These are phyloP conservation scores for Falciphora oryzae DNA, from an alignment of 2,329 filamentous ascomycete genomes.

Conservation along the genomic window DNA sequence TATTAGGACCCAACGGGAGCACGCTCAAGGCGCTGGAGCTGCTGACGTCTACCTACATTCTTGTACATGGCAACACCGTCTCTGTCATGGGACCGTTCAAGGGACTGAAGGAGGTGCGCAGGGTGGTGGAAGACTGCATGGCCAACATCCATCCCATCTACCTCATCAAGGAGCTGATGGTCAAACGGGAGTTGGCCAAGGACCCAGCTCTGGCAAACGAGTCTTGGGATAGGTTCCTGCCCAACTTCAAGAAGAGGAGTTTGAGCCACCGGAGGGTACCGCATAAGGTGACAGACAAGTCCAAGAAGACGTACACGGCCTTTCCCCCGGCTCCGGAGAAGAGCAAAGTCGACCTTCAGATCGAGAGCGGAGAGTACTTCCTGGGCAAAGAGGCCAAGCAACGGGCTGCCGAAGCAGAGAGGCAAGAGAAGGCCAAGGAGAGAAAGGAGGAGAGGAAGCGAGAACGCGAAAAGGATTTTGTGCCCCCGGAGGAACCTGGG, in stretches of 20 bases:
- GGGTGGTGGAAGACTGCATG: slow-evolving; percentile 94
- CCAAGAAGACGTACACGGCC: slow-evolving; percentile 90
- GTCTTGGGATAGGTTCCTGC: slow-evolving; percentile 93
- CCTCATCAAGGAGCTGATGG: slow-evolving; percentile 67
- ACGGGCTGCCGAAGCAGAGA: slow-evolving; percentile 69
- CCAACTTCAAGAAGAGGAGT: slow-evolving; percentile 93
- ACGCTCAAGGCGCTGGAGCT: slow-evolving; percentile 93
- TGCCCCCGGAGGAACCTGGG: slow-evolving; percentile 73
- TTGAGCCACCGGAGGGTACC: slow-evolving; percentile 79
- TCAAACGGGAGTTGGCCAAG: slow-evolving; percentile 74
- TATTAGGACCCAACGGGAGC: slow-evolving; percentile 83
- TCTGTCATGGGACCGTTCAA: slow-evolving; percentile 88
- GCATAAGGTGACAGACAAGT: slow-evolving; percentile 84
- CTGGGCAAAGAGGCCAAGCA: slow-evolving; percentile 90
- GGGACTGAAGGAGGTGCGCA: slow-evolving; percentile 84
- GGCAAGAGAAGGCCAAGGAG: slow-evolving; percentile 76
- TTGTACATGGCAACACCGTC: slow-evolving; percentile 96
- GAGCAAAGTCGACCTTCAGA: slow-evolving; percentile 97
- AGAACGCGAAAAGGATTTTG: slow-evolving; percentile 79
- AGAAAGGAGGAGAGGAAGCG: slow-evolving; percentile 86
- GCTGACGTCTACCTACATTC: slow-evolving; percentile 83
- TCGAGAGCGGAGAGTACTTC: slow-evolving; percentile 97
- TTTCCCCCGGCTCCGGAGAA: slow-evolving; percentile 97
- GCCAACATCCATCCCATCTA: slow-evolving; percentile 96
- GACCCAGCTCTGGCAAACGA: slow-evolving; percentile 78